Evolutionary conservation across 1,284 basidiomycete genomes (phyloP), one percentile per base, ranked within the genome.

Genomic region (Caloboletus firmus): DNA sequence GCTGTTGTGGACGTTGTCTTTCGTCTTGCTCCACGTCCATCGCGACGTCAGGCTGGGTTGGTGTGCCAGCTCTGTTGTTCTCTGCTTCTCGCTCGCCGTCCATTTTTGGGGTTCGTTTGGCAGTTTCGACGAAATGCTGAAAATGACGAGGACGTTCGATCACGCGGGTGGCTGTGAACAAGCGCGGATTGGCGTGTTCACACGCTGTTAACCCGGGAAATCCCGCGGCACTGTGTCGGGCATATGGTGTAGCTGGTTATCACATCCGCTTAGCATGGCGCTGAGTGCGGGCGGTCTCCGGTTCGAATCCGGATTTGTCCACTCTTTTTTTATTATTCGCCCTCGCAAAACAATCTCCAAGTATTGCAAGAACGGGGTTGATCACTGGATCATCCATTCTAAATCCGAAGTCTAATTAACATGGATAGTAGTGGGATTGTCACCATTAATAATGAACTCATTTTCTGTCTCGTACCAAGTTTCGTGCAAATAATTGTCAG

Each of bases 171-270:
- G 66, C 64, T 62, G 64, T 65, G 54, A 44, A 42, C 9, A 46
- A 36, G 11, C 30, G 31, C 34, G 26, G 20, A 30, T 26, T 31
- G 26, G 36, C 3, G 10, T 17, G 22, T 49, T 62, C 56, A 20
- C 62, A 64, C 59, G 30, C 17, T 36, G 5, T 34, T 3, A 13
- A 11, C 42, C 3, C 1, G 12, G 17, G 22, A n/a, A 41, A 20
- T 30, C 10, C 4, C 6, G 4, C 5, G 6, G 10, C 2, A 11
- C 12, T 28, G 22, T 20, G 17, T 53, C 7, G 40, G 40, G 74
- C 74, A 67, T 68, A 73, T 75, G 74, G 74, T 76, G 74, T 75
- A 76, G 75, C 74, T 75, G 75, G 75, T 75, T 75, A 76, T 76
- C 74, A 75, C 75, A 70, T 70, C 70, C 73, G 74, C 74, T 75